Evolutionary conservation across 108 stramenopile species (phyloP).

Genomic region (Ochromonas danica): DNA sequence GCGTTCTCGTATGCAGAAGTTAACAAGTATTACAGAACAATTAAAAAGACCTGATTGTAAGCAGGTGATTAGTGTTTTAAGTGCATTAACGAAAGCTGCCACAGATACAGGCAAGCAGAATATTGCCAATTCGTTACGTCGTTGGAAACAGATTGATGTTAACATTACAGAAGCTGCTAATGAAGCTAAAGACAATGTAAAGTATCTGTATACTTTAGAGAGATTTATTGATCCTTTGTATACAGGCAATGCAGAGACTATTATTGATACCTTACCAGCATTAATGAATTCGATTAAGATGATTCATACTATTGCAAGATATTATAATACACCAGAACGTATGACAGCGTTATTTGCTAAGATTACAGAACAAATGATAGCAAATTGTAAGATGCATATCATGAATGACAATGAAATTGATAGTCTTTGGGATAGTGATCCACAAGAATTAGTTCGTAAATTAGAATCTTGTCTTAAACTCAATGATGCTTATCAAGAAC

Average conservation of each 20-base stretch:
- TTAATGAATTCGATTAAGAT: slow-evolving; percentile 86
- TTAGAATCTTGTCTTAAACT: slow-evolving; percentile 76
- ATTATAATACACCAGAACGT: slow-evolving; percentile 66
- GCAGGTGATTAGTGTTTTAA: slow-evolving; percentile 66
- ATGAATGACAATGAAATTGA: slow-evolving; percentile 48
- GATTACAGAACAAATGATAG: slow-evolving; percentile 84
- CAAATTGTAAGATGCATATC: slow-evolving; percentile 66
- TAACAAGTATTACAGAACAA: slow-evolving; percentile 78
- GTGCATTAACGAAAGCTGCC: slow-evolving; percentile 62
- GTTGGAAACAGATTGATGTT: slow-evolving; percentile 81
- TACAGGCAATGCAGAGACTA: slow-evolving; percentile 69
- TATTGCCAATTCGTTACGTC: slow-evolving; percentile 59
- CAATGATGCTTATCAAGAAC: slow-evolving; percentile 80
- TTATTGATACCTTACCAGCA: slow-evolving; percentile 81
- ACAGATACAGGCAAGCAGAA: slow-evolving; percentile 59
- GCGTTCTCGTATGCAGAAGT: slow-evolving; percentile 75
- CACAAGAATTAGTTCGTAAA: slow-evolving; percentile 63
- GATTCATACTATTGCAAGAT: slow-evolving; percentile 82
- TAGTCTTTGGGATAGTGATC: slow-evolving; percentile 73
- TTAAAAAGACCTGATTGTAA: slow-evolving; percentile 73
- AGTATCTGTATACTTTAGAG: slow-evolving; percentile 80
- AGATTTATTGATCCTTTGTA: slow-evolving; percentile 83
- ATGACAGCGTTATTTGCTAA: slow-evolving; percentile 71
- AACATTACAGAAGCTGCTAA: slow-evolving; percentile 82
- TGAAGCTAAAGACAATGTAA: slow-evolving; percentile 86